Evolutionary conservation across 2,329 filamentous ascomycete genomes (phyloP), one percentile per base, ranked within the genome.

Genomic region (Blastomyces silverae): DNA sequence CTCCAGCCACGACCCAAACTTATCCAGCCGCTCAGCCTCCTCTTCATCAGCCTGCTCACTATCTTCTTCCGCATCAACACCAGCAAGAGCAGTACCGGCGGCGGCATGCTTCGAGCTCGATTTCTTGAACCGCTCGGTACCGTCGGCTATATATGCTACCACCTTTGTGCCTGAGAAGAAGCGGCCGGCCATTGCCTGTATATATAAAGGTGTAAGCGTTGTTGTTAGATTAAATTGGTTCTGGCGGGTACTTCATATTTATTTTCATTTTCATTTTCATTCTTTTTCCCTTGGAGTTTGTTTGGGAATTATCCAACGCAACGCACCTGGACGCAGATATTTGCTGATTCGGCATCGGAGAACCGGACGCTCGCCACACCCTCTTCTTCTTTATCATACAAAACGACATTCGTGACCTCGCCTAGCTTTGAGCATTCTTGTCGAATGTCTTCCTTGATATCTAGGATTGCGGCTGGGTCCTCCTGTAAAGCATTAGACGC

Each of bases 391-490:
- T 88, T 82, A 75, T 99, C 94, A 75, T 89, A 99, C 20, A 99
- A 80, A 2, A 94, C 87, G 52, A 97, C 90, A 73, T 95, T 97
- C 42, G 92, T 96, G 46, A 97, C 91, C 31, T 88, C 83, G 2
- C 94, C 94, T 17, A 94, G 81, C 78, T 95, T 95, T 65, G 85
- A 83, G 75, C 91, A 96, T 77, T 96, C 92, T 61, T 96, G 91
- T 57, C 90, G 85, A 64, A 97, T 90, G 74, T 99, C 94, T 75
- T 96, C 89, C 74, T 95, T 95, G 79, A 97, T 96, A 68, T 97
- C 93, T 48, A 95, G 81, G 66, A 95, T 84, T 1, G 89, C 90
- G 0, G 87, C 87, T 1, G 90, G 87, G 71, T 97, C 92, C 73
- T 95, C 90, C 70, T 82, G 63, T 15, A 17, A n/a, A 17, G 61